These are phyloP conservation scores for Malus sieversii DNA, from an alignment of 306 rosid genomes.

Conservation along the genomic window DNA sequence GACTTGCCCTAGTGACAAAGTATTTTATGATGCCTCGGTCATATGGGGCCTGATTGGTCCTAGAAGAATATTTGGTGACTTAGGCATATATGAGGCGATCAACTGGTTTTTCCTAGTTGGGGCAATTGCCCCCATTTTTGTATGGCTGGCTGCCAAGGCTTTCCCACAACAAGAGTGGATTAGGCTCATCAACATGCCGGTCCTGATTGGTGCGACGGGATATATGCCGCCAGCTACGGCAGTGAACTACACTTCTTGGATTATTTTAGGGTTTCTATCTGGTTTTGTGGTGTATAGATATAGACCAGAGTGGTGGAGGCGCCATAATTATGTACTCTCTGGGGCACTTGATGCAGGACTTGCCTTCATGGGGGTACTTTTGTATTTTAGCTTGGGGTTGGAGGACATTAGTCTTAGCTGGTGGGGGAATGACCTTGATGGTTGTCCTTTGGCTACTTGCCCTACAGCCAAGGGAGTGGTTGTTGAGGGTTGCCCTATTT, in stretches of 20 bases:
- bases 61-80: conserved; percentile 63
- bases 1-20: conserved; percentile 80
- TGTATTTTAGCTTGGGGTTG: conserved; percentile 60
- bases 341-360: conserved; percentile 90
- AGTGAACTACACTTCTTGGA: conserved; percentile 72
- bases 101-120: conserved; percentile 85
- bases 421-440: conserved; percentile 91
- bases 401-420: conserved; percentile 46
- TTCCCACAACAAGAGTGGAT: conserved; percentile 83
- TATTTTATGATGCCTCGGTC: conserved; percentile 88
- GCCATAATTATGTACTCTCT: conserved; percentile 75
- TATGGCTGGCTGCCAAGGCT: conserved; percentile 51
- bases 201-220: conserved; percentile 67
- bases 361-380: conserved; percentile 81
- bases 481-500: conserved; percentile 50
- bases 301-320: conserved; percentile 66
- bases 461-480: conserved; percentile 51
- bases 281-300: conserved; percentile 65
- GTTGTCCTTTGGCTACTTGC: conserved; percentile 68
- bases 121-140: conserved; percentile 59
- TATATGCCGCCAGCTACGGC: conserved; percentile 86
- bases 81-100: conserved; percentile 45
- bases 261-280: conserved; percentile 57
- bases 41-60: conserved; percentile 93
- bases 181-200: conserved; percentile 68